Evolutionary conservation across 805 yeast species (phyloP), one percentile per base, ranked within the genome.

Genomic region (Peterozyma xylosa): DNA sequence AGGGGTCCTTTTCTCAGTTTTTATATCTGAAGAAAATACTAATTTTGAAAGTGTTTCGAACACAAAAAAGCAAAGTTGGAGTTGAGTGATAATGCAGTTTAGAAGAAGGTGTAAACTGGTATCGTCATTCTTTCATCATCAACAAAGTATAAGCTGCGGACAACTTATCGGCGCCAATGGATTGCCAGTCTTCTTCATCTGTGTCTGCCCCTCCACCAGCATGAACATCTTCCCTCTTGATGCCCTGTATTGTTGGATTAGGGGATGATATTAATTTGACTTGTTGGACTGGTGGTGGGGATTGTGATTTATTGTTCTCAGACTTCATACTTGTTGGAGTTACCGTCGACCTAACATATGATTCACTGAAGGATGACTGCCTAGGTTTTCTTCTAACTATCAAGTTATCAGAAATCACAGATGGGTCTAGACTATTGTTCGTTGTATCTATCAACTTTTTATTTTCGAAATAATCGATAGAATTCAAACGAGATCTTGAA

Each of bases 161-260:
- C 42, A 45, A 45, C 18, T 45, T 45, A 36, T 40, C 82, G 0
- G 96, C 89, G 1, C 97, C 97, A 43, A 90, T 82, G 0, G 88
- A 66, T 49, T 81, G 85, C 99, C 99, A 91, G 62, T 91, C 98
- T 62, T 91, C 99, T 57, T 91, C 98, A 61, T 91, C 99, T 0
- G 99, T 91, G 55, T 87, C 95, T 37, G 80, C 35, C 14, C 17
- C 17, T 27, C 52, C 34, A 27, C 39, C 45, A 29, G 37, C 41
- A 17, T 38, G 13, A 9, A 11, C 7, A 11, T 15, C 30, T 35
- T 30, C 40, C 41, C 11, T 39, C 43, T 35, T 39, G 17, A n/a
- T 34, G n/a, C 42, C 42, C 36, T 51, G 49, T 46, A 39, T 45
- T 37, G 47, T 47, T 40, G 46, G 51, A 42, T 34, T 51, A 42